A percentile compares a stretch with the other conserved stretches of the same genome.
These are phyloP conservation scores for Pseudogymnoascus sp. DNA, from an alignment of 2,329 filamentous ascomycete genomes.

Conservation along the genomic window DNA sequence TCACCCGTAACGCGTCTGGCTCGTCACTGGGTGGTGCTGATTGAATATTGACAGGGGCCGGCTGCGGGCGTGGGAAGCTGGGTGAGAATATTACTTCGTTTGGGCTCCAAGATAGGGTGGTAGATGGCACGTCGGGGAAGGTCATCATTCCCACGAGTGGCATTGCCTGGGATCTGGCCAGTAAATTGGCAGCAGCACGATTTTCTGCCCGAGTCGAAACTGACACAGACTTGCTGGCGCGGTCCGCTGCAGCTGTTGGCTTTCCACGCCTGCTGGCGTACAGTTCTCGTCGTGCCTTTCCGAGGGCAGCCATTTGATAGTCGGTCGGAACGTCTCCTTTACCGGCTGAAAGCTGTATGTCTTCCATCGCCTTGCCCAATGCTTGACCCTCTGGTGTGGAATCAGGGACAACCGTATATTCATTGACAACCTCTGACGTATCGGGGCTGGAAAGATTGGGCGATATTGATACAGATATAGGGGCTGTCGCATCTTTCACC, in stretches of 20 bases:
- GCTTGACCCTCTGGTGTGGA: background rate
- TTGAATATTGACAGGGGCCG: background rate
- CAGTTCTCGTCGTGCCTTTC: background rate
- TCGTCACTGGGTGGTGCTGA: background rate
- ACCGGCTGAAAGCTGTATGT: background rate
- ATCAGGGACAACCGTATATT: background rate
- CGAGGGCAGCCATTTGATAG: background rate
- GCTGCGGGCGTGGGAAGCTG: background rate
- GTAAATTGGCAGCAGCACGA: background rate
- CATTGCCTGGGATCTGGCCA: background rate
- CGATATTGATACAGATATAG: background rate
- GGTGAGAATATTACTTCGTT: background rate
- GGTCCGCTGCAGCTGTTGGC: background rate
- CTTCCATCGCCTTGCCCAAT: background rate
- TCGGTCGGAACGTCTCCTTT: background rate
- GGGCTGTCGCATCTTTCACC: background rate
- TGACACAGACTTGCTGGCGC: background rate
- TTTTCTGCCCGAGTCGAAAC: background rate
- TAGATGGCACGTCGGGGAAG: background rate
- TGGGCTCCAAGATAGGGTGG: background rate
- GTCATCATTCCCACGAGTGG: background rate
- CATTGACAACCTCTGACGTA: background rate
- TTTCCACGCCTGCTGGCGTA: background rate
- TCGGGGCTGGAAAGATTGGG: background rate
- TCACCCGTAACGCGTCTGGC: background rate